Evolutionary conservation across 1,284 basidiomycete species (phyloP).

Genomic region (Malassezia nana): DNA sequence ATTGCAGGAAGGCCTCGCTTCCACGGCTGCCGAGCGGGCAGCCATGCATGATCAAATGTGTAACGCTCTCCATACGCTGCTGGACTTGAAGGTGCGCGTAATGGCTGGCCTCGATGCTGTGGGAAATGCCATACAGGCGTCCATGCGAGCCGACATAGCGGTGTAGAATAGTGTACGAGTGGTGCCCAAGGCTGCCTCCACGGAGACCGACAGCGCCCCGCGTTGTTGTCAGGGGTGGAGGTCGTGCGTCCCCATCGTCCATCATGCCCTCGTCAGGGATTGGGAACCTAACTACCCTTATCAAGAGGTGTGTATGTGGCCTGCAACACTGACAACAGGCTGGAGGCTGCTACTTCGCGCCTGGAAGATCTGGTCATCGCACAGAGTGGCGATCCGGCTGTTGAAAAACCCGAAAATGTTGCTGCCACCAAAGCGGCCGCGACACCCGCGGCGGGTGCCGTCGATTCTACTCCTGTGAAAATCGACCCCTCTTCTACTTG

Average conservation of each 20-base stretch:
- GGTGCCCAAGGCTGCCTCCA: background rate
- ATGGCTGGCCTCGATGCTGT: constrained; percentile 11
- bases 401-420: background rate
- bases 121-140: constrained; percentile 2
- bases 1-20: constrained; percentile 14
- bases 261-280: constrained; percentile 35
- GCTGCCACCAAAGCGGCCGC: background rate
- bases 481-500: too few relatives aligned
- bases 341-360: constrained; percentile 81
- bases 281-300: constrained; percentile 40
- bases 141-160: background rate
- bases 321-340: constrained; percentile 15
- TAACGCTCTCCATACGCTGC: constrained; percentile 14
- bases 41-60: constrained; percentile 18
- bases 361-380: constrained; percentile 76
- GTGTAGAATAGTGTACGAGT: background rate
- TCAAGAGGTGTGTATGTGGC: constrained; percentile 35
- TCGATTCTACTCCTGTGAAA: background rate
- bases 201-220: background rate
- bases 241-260: background rate
- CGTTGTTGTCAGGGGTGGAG: background rate
- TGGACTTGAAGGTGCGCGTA: constrained; percentile 17
- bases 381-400: constrained; percentile 1
- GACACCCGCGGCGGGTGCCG: background rate
- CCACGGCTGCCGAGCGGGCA: constrained; percentile 15